Conservation (phyloP, 768 basidiomycete genomes). For the Hygrophoropsis aurantiaca region DNA sequence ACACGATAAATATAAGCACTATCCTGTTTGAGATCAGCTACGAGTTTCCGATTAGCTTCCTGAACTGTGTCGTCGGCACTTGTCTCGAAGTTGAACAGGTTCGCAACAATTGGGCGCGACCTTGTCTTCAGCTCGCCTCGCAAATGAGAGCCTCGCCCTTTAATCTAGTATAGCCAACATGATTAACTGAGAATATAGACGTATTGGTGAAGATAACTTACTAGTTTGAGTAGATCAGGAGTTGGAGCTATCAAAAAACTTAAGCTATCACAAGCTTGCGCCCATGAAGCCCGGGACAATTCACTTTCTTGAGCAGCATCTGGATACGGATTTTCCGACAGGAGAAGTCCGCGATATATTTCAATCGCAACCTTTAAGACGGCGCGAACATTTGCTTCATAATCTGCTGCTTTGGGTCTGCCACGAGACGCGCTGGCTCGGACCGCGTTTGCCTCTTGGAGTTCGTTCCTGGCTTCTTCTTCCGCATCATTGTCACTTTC, state of each 20-base stretch:
- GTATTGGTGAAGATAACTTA: not conserved
- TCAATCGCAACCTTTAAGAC: slow-evolving; percentile 14
- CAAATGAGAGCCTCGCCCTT: slow-evolving; percentile 6
- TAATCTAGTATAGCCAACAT: not conserved
- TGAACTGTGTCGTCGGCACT: not conserved
- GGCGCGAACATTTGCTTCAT: slow-evolving; percentile 13
- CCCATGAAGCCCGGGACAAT: slow-evolving; percentile 12
- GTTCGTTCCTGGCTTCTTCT: no score
- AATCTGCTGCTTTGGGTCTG: slow-evolving; percentile 14
- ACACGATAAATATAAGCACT: slow-evolving; percentile 3
- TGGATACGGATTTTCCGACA: slow-evolving; percentile 19
- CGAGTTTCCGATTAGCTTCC: slow-evolving; percentile 2
- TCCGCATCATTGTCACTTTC: no score
- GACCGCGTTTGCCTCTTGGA: not conserved
- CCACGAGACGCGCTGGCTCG: not conserved
- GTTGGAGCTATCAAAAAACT: not conserved
- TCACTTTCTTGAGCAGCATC: slow-evolving; percentile 9
- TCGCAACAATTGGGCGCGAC: not conserved
- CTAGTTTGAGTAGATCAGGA: not conserved
- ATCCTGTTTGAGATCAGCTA: slow-evolving; percentile 3
- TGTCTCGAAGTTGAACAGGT: not conserved
- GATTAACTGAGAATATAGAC: not conserved
- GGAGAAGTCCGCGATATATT: slow-evolving; percentile 13
- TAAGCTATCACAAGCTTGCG: slow-evolving; percentile 7
- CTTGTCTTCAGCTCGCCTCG: slow-evolving; percentile 8